Conservation (phyloP, 257 asterid species). For the Solanum chmielewskii region DNA sequence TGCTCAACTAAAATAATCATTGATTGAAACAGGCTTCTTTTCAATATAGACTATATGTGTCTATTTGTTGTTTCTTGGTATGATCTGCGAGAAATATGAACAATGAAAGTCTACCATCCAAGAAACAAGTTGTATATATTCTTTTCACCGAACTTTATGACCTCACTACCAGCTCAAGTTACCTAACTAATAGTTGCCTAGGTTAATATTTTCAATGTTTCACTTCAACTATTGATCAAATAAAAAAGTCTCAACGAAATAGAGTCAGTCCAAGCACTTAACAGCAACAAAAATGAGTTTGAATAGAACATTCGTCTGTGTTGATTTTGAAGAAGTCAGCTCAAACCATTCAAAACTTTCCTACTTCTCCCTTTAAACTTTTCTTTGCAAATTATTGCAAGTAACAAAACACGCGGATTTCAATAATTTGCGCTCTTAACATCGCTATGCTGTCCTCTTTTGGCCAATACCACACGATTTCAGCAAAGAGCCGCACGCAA, state of each 20-base stretch:
- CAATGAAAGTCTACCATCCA: background rate
- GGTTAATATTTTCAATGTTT: background rate
- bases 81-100: background rate
- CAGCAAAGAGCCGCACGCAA: background rate
- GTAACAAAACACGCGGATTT: background rate
- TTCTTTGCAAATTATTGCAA: background rate
- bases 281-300: background rate
- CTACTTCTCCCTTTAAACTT: background rate
- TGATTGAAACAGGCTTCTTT: background rate
- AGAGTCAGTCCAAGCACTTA: background rate
- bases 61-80: background rate
- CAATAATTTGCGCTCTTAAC: background rate
- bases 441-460: background rate
- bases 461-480: background rate
- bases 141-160: background rate
- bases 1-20: background rate
- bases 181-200: background rate
- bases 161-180: background rate
- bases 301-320: background rate
- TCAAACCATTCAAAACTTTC: background rate
- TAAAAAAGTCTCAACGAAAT: background rate
- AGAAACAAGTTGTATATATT: background rate
- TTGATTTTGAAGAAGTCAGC: background rate
- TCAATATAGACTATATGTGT: background rate
- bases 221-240: background rate